A percentile compares a stretch with the other conserved stretches of the same genome.
phyloP scores from a whole-genome alignment of 176 grass and related monocot genomes.

The Bromus sterilis region DNA sequence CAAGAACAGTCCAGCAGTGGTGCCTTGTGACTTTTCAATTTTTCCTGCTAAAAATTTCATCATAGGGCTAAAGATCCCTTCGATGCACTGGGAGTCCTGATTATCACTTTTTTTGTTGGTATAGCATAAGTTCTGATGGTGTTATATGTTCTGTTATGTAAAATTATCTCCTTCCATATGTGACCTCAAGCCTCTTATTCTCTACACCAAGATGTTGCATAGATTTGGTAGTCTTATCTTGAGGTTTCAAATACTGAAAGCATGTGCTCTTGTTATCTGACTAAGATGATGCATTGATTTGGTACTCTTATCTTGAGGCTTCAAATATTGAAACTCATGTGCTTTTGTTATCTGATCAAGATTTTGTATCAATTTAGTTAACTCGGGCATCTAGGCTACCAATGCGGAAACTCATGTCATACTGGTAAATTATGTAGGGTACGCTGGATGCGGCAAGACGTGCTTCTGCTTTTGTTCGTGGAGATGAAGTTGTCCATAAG shows the following conservation, averaged over 20 bases:
- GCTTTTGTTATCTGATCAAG: neutral
- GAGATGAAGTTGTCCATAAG: slow-evolving; percentile 93
- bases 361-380: neutral
- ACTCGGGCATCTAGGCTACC: neutral
- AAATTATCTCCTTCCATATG: neutral
- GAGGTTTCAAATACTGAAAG: neutral
- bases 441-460: slow-evolving; percentile 56
- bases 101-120: neutral
- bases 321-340: neutral
- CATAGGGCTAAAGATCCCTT: neutral
- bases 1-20: neutral
- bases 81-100: neutral
- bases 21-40: neutral
- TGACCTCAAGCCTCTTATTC: neutral
- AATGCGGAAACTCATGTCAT: neutral
- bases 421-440: slow-evolving; percentile 41
- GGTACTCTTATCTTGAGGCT: neutral
- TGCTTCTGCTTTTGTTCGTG: slow-evolving; percentile 81
- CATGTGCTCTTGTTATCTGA: neutral
- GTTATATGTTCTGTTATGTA: neutral
- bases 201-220: neutral
- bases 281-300: neutral
- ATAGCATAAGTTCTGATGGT: neutral
- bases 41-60: neutral
- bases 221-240: neutral